phyloP scores from a whole-genome alignment of 768 basidiomycete genomes.

The Termitomyces sp. region DNA sequence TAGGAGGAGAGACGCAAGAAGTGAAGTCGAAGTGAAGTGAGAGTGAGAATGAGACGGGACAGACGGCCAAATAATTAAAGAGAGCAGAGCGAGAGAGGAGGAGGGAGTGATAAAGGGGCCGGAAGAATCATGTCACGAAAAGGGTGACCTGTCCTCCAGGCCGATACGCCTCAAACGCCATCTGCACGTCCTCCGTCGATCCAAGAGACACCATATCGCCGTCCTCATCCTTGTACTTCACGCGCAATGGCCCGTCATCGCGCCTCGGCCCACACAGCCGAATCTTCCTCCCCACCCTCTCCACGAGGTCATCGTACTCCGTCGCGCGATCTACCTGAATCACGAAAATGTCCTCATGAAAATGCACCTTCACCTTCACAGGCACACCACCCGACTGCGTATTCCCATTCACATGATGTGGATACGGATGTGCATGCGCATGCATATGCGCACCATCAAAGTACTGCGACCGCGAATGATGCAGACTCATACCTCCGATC shows the following conservation, averaged over 20 bases:
- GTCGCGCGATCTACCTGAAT: conserved; percentile 82
- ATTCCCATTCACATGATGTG: conserved; percentile 16
- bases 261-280: conserved; percentile 81
- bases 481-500: conserved; percentile 53
- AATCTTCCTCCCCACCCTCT: conserved; percentile 91
- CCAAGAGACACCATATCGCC: conserved; percentile 86
- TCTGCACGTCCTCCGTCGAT: conserved; percentile 90
- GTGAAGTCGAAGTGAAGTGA: not conserved
- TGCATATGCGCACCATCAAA: conserved; percentile 29
- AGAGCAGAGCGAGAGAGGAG: not conserved
- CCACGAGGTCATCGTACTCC: conserved; percentile 79
- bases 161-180: conserved; percentile 85
- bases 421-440: not conserved
- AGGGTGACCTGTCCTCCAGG: conserved; percentile 80
- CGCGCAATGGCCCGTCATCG: conserved; percentile 76
- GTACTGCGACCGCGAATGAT: conserved; percentile 51
- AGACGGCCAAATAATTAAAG: not conserved
- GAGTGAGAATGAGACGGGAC: conserved; percentile 4
- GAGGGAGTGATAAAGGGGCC: not conserved
- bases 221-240: conserved; percentile 91
- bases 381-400: conserved; percentile 26
- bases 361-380: conserved; percentile 93
- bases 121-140: conserved; percentile 61
- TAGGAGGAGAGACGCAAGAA: not conserved
- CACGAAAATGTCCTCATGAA: conserved; percentile 92